These are phyloP conservation scores for Peterozyma toletana DNA, from an alignment of 805 yeast species.

Conservation along the genomic window DNA sequence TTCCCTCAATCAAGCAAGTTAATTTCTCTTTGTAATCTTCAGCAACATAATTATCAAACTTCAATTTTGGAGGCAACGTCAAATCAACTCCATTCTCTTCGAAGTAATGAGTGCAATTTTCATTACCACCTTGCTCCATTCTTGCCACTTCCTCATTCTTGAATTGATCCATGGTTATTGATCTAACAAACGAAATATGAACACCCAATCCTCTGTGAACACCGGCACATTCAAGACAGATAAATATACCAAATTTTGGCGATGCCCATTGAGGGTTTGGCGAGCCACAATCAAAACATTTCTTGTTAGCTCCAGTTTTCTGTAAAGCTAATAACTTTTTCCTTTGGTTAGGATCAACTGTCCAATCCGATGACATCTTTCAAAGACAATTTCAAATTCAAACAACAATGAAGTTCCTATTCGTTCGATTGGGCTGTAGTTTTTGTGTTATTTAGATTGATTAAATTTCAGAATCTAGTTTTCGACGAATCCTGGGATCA, in stretches of 20 bases:
- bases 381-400: too few species aligned
- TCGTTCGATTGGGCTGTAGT: too few species aligned
- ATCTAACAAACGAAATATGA: slow-evolving; percentile 91
- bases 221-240: slow-evolving; percentile 98
- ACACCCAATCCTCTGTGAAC: slow-evolving; percentile 94
- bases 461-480: too few species aligned
- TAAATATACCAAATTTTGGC: slow-evolving; percentile 95
- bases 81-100: slow-evolving; percentile 63
- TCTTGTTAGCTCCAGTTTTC: slow-evolving; percentile 74
- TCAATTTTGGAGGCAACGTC: slow-evolving; percentile 55
- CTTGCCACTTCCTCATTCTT: slow-evolving; percentile 83
- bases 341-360: slow-evolving; percentile 90
- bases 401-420: too few species aligned
- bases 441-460: too few species aligned
- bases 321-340: slow-evolving; percentile 72
- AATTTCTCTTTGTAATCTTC: slow-evolving; percentile 85
- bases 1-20: slow-evolving; percentile 68
- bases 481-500: too few species aligned
- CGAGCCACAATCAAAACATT: slow-evolving; percentile 89
- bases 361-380: slow-evolving; percentile 57
- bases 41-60: slow-evolving; percentile 89
- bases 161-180: slow-evolving; percentile 98
- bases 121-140: slow-evolving; percentile 95
- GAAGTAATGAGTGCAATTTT: slow-evolving; percentile 62
- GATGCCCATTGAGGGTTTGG: slow-evolving; percentile 99